These are phyloP conservation scores for Eucalyptus fibrosa DNA, from an alignment of 345 rosid genomes.

Conservation along the genomic window DNA sequence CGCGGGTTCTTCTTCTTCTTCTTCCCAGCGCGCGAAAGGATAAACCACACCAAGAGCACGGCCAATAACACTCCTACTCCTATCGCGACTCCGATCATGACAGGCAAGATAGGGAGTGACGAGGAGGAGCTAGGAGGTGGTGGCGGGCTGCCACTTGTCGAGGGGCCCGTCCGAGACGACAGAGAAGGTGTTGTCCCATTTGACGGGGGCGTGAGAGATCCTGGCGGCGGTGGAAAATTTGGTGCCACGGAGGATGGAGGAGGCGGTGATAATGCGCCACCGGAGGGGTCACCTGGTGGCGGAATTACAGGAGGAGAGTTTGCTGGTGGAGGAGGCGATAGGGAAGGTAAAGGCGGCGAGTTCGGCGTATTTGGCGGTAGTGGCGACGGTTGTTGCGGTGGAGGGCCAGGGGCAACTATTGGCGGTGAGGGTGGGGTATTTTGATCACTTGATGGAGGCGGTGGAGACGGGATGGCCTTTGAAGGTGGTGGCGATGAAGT, in stretches of 20 bases:
- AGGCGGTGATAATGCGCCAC: not conserved
- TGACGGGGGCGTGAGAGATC: not conserved
- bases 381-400: not conserved
- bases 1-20: conserved; percentile 3
- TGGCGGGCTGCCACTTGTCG: not conserved
- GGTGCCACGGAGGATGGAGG: not conserved
- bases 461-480: not conserved
- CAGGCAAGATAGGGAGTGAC: not conserved
- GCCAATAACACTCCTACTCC: conserved; percentile 19
- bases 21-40: conserved; percentile 11
- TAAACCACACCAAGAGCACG: conserved; percentile 3
- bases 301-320: not conserved
- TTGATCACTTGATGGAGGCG: not conserved
- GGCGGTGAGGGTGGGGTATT: not conserved
- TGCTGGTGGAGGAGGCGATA: not conserved
- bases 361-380: not conserved
- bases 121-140: not conserved
- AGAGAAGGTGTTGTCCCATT: not conserved
- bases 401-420: not conserved
- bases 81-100: conserved; percentile 15
- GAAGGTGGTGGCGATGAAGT: not conserved
- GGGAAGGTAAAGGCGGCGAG: not conserved
- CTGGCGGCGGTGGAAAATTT: not conserved
- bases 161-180: not conserved
- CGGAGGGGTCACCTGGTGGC: not conserved